A percentile compares a stretch with the other conserved stretches of the same genome.
phyloP scores from a whole-genome alignment of 805 yeast species.

The Brettanomyces custersianus region DNA sequence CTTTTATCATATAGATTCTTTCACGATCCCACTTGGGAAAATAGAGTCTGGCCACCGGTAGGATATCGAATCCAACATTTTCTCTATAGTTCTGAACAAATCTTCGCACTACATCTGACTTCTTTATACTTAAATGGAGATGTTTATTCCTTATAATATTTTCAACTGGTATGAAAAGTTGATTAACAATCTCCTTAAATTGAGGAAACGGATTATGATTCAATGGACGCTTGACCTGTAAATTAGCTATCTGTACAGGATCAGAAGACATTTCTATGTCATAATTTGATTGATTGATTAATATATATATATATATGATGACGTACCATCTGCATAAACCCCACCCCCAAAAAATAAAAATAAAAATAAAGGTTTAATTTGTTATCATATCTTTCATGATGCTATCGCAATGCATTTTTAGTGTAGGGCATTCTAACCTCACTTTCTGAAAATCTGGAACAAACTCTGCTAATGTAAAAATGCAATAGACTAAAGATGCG shows the following conservation, averaged over 20 bases:
- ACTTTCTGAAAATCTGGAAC: neutral
- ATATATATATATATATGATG: too few relatives aligned
- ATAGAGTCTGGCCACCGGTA: conserved; percentile 54
- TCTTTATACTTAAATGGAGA: conserved; percentile 7
- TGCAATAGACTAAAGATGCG: conserved; percentile 15
- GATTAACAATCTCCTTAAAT: conserved; percentile 31
- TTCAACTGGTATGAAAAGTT: conserved; percentile 33
- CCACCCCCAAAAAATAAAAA: too few relatives aligned
- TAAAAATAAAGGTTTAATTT: neutral
- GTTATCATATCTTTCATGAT: conserved; percentile 1
- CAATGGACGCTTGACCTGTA: conserved; percentile 24
- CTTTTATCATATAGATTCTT: conserved; percentile 51
- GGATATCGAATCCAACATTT: conserved; percentile 53
- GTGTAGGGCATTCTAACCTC: neutral
- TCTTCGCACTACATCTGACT: conserved; percentile 15
- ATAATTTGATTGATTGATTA: too few relatives aligned
- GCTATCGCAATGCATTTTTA: neutral
- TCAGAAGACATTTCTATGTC: too few relatives aligned
- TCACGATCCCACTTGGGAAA: conserved; percentile 55
- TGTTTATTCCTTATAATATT: conserved; percentile 17
- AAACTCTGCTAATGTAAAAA: neutral
- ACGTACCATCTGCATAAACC: too few relatives aligned
- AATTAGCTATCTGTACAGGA: too few relatives aligned
- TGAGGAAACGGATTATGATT: conserved; percentile 33
- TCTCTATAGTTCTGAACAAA: conserved; percentile 45